phyloP scores from a whole-genome alignment of 2,329 filamentous ascomycete genomes.

The Hypoxylon sp. region DNA sequence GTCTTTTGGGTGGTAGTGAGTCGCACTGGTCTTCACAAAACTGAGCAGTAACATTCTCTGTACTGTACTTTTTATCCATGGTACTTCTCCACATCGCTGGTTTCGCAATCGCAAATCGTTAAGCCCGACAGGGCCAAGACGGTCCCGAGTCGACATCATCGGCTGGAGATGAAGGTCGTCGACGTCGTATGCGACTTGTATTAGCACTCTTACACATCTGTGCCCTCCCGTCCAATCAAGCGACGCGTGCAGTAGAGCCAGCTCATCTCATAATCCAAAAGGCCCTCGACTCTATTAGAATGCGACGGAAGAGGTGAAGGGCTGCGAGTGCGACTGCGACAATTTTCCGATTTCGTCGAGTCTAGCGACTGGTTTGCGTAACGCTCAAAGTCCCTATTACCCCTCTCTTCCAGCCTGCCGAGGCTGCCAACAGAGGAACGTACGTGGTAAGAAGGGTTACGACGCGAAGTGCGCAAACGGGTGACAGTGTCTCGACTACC shows the following conservation, averaged over 20 bases:
- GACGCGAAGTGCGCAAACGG: conserved; percentile 29
- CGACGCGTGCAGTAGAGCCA: no score
- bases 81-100: conserved; percentile 3
- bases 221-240: conserved; percentile 7
- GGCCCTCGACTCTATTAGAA: conserved; percentile 1
- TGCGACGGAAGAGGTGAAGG: conserved; percentile 3
- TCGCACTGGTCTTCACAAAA: conserved; percentile 5
- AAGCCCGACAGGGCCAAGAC: conserved; percentile 8
- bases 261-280: conserved; percentile 20
- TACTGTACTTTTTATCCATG: conserved; percentile 21
- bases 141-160: conserved; percentile 7
- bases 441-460: conserved; percentile 20
- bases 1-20: conserved; percentile 15
- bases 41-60: conserved; percentile 4
- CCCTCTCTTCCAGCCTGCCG: conserved; percentile 2
- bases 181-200: conserved; percentile 16
- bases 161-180: conserved; percentile 16
- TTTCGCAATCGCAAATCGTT: conserved; percentile 27
- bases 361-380: background rate
- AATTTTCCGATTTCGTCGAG: conserved; percentile 17
- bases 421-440: conserved; percentile 4
- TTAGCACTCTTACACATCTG: conserved; percentile 19
- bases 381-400: background rate
- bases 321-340: background rate
- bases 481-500: no score